phyloP scores from a whole-genome alignment of 371 early-diverging fungal genomes.

The Lichtheimia ramosa region DNA sequence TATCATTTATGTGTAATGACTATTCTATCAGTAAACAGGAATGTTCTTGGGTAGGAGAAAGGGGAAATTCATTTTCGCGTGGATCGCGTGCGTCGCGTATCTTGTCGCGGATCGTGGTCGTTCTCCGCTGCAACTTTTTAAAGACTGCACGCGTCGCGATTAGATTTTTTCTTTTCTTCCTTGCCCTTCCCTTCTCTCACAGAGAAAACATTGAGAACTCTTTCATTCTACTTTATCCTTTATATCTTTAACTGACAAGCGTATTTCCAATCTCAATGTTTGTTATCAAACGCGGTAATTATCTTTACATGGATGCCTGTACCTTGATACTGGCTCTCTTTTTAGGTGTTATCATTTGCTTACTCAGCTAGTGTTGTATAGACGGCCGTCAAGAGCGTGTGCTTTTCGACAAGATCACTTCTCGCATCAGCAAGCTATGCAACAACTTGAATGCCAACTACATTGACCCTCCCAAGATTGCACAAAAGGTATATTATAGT shows the following conservation, averaged over 20 bases:
- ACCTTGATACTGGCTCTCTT: slow-evolving; percentile 4
- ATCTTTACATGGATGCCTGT: background rate
- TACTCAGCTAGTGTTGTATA: slow-evolving; percentile 16
- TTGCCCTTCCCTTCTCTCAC: slow-evolving; percentile 1
- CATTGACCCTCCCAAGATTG: slow-evolving; percentile 88
- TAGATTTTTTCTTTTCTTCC: background rate
- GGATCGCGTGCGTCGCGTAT: background rate
- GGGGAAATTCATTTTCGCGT: no score
- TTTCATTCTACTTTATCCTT: background rate
- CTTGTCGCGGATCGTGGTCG: background rate
- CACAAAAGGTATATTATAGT: slow-evolving; percentile 84
- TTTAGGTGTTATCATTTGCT: background rate
- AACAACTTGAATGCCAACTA: slow-evolving; percentile 91
- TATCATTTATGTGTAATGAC: no score
- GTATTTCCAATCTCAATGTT: slow-evolving; percentile 51
- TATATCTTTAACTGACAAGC: background rate
- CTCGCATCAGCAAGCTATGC: slow-evolving; percentile 90
- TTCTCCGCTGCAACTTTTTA: slow-evolving; percentile 1
- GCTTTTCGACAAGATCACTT: slow-evolving; percentile 91
- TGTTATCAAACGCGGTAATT: slow-evolving; percentile 74
- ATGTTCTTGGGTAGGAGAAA: no score
- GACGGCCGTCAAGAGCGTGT: slow-evolving; percentile 91
- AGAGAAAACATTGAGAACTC: background rate
- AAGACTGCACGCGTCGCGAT: background rate
- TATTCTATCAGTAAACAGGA: no score